Evolutionary conservation across 75 land plant genomes (phyloP), one percentile per base, ranked within the genome.

Genomic region (Gnetum montanum): DNA sequence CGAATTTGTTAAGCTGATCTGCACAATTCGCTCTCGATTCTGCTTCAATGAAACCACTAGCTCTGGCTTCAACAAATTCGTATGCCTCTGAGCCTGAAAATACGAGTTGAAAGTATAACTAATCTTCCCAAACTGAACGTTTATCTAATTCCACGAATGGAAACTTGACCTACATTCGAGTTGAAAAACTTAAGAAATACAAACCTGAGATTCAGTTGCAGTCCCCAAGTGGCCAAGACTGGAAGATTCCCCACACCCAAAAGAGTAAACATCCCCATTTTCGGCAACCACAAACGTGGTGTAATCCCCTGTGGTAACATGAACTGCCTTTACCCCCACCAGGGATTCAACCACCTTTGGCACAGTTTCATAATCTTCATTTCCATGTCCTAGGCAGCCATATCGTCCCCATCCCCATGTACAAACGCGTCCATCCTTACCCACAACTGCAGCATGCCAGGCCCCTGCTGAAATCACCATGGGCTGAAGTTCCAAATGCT

Each of bases 371-470:
- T 82, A 80, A 29, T 88, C 89, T 48, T 84, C 89, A 57, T 88
- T 84, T 25, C 89, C 89, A 62, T 88, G 93, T 4, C 93, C 93
- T 52, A 88, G 62, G 69, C 93, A 84, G 19, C 93, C 93, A 56
- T 88, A 84, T 0, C 89, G 84, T 7, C 93, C 93, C 93, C 93
- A 88, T 45, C 93, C 93, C 93, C 93, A 88, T 29, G 93, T 88
- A 46, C 93, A 88, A 13, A 88, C 93, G 11, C 93, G 63, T 13
- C 93, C 93, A 68, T 88, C 93, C 22, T 53, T 60, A 4, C 83
- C 88, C 2, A 84, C 89, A 27, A 88, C 93, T 20, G 89, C 89
- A n/a, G 93, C 93, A 67, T 88, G 93, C 93, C 89, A 88, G 11
- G 93, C 93, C 46, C 93, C 93, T 33, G 93, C 93, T 36, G 93